These are phyloP conservation scores for Ziziphus jujuba DNA, from an alignment of 306 rosid genomes.

Conservation along the genomic window DNA sequence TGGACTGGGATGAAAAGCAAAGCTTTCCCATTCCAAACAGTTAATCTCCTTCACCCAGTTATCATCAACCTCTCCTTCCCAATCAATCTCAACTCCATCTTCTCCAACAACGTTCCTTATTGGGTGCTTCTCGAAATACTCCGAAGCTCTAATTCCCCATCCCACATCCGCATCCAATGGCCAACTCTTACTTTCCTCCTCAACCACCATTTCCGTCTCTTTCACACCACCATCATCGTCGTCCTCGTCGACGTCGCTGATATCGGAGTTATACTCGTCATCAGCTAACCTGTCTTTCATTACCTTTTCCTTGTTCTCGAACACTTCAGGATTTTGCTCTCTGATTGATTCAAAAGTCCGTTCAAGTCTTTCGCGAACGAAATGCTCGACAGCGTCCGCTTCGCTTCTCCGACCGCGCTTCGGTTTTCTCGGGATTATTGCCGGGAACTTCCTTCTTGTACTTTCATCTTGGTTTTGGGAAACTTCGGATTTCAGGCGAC, in stretches of 20 bases:
- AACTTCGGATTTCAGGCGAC: constrained; percentile 18
- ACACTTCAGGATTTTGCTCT: constrained; percentile 45
- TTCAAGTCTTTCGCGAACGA: constrained; percentile 54
- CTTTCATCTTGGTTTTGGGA: constrained; percentile 22
- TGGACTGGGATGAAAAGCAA: constrained; percentile 95
- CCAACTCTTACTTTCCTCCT: constrained; percentile 81
- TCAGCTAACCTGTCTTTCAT: constrained; percentile 43
- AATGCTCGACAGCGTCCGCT: constrained; percentile 71
- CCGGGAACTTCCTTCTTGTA: constrained; percentile 32
- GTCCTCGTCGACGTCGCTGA: constrained; percentile 19
- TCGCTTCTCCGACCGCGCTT: constrained; percentile 85
- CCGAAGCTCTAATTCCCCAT: constrained; percentile 89
- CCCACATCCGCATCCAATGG: constrained; percentile 94
- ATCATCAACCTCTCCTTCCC: constrained; percentile 96
- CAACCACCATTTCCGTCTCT: constrained; percentile 57
- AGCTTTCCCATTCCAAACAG: constrained; percentile 92
- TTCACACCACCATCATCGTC: constrained; percentile 21
- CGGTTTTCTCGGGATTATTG: constrained; percentile 61
- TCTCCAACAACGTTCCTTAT: constrained; percentile 73
- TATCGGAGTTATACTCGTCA: constrained; percentile 24
- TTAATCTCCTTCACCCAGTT: constrained; percentile 93
- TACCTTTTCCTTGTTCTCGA: constrained; percentile 46
- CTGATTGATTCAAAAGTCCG: constrained; percentile 61
- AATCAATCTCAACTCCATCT: constrained; percentile 79
- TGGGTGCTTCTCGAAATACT: constrained; percentile 86